Base-by-base conservation (phyloP, 139 green algal species). In the Coccomyxa sp. region DNA sequence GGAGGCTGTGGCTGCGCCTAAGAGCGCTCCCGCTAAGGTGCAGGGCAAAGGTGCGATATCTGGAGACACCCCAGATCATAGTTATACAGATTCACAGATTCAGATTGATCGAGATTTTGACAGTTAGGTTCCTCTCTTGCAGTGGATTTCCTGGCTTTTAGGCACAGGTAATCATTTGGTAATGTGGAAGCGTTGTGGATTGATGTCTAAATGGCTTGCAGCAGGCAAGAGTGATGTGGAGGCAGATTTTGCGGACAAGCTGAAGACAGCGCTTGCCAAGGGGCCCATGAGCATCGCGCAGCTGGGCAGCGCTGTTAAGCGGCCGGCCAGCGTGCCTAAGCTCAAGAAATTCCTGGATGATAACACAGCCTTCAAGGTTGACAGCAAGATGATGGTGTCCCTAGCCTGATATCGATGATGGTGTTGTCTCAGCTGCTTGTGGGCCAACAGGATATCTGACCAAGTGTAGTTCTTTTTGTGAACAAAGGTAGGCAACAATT, bases 281-380 rank as follows among this genome's bases (percentile, higher is more conserved):
- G 79, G 79, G 15, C 45, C 79, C 60, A 82, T 59, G 13, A 82
- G 45, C 13, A 60, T 82, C 10, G 59, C 79, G 15, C 21, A 31
- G 60, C 60, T 82, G 60, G 79, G 79, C 60, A 59, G 31, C 76
- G 31, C 31, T 25, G 79, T 82, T 7, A 82, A 82, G 60, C 59
- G 60, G 4, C 58, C 79, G 60, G 28, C 59, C 0, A 30, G 60
- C 17, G 58, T 77, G 14, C 59, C 79, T 15, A 82, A 82, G 79
- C 30, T 82, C 27, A 82, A 82, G 60, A 82, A 82, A 59, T 82
- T 82, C 79, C 30, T 82, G 79, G 79, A 82, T 32, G 79, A 82
- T n/a, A 58, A 74, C 25, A 30, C 79, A 30, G 60, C 31, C 1
- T 82, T 82, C 60, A 76, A 82, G 59, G 10, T 82, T 11, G 30